Conservation (phyloP, 139 green algal genomes). For the Closterium sp. region DNA sequence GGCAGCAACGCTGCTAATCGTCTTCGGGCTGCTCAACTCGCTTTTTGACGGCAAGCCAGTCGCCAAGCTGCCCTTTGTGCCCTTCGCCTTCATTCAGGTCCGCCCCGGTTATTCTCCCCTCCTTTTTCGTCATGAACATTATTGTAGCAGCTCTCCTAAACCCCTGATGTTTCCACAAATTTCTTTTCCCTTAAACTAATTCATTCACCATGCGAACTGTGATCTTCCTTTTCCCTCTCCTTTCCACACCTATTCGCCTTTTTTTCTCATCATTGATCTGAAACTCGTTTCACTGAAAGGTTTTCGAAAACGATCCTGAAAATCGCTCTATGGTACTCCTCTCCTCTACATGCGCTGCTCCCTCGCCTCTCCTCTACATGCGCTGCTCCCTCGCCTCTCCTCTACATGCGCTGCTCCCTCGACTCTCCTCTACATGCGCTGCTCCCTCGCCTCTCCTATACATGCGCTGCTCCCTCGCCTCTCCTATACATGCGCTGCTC, state of each 20-base stretch:
- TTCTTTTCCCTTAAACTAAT: not conserved
- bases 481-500: too few species aligned
- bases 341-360: constrained; percentile 45
- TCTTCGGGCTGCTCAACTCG: constrained; percentile 41
- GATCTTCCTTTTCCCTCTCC: too few species aligned
- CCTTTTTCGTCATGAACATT: too few species aligned
- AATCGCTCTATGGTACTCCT: constrained; percentile 45
- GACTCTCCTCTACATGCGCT: constrained; percentile 49
- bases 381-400: too few species aligned
- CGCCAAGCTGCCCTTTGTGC: constrained; percentile 40
- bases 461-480: too few species aligned
- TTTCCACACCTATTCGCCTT: too few species aligned
- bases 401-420: constrained; percentile 49
- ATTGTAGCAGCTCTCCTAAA: too few species aligned
- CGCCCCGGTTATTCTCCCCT: too few species aligned
- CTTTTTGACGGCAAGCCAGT: constrained; percentile 45
- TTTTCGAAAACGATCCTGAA: not conserved
- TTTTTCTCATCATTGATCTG: too few species aligned
- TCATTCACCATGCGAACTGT: not conserved
- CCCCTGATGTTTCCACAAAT: too few species aligned
- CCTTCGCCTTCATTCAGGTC: constrained; percentile 38
- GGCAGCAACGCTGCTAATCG: constrained; percentile 21
- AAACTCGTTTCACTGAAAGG: too few species aligned
- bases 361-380: constrained; percentile 21
- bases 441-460: too few species aligned